Percentiles rank a stretch among this genome's conserved stretches.
These are phyloP conservation scores for Ensete glaucum DNA, from an alignment of 176 grass and related monocot genomes.

Conservation along the genomic window DNA sequence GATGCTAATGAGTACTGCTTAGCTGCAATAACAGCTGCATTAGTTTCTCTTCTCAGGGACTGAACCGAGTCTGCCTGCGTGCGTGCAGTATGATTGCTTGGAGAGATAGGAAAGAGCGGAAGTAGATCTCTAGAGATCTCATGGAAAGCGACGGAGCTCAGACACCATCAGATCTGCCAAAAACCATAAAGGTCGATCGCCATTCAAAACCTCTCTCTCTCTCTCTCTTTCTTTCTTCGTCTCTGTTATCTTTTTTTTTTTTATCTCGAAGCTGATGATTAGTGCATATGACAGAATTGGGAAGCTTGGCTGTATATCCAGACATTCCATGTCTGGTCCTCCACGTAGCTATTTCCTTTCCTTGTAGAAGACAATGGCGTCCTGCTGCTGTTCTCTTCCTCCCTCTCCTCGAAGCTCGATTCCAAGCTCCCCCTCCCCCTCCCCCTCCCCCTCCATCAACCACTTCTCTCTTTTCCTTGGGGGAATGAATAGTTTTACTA, in stretches of 20 bases:
- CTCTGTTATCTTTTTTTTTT: not conserved
- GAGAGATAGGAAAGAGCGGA: not conserved
- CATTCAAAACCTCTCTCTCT: too few species aligned
- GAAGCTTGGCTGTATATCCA: not conserved
- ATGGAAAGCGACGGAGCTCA: not conserved
- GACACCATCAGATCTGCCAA: not conserved
- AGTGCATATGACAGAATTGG: not conserved
- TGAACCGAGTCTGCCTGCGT: too few species aligned
- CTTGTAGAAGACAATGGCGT: not conserved
- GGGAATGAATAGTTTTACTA: not conserved
- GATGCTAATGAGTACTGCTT: too few species aligned
- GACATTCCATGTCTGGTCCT: constrained; percentile 15
- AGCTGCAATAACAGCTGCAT: too few species aligned
- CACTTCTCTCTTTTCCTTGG: not conserved
- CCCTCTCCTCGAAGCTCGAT: constrained; percentile 7
- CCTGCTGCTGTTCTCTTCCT: not conserved
- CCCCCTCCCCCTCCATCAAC: not conserved
- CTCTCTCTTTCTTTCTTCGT: not conserved
- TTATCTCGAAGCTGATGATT: not conserved
- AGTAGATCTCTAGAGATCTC: not conserved
- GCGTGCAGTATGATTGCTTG: too few species aligned
- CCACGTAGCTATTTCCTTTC: not conserved
- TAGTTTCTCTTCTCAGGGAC: too few species aligned
- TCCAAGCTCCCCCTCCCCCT: not conserved
- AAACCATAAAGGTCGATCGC: not conserved